phyloP scores from a whole-genome alignment of 441 rosid species.

The Adansonia madagascariensis region DNA sequence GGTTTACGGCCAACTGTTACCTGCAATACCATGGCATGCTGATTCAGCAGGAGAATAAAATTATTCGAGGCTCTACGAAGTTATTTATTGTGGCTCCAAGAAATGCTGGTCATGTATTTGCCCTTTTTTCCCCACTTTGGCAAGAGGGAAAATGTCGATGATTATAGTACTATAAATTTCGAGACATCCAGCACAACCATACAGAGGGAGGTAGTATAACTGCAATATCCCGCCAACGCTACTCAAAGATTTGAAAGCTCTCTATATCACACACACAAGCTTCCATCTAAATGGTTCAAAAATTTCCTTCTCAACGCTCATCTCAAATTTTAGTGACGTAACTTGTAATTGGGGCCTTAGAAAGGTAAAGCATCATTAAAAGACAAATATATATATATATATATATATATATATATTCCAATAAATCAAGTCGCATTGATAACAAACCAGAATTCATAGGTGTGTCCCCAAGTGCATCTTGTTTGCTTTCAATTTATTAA shows the following conservation, averaged over 20 bases:
- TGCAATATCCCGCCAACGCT: background rate
- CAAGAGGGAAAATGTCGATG: background rate
- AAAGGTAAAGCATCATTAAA: background rate
- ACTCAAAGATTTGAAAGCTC: background rate
- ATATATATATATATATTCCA: background rate
- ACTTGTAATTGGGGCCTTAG: background rate
- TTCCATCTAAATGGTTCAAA: background rate
- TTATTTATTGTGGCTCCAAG: background rate
- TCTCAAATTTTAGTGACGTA: background rate
- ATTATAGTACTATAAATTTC: background rate
- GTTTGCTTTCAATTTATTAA: no score
- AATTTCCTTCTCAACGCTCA: background rate
- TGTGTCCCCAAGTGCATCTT: no score
- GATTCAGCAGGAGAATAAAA: slow-evolving; percentile 20
- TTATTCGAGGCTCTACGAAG: background rate
- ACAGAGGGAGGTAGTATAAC: background rate
- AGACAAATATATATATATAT: no score
- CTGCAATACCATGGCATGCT: slow-evolving; percentile 41
- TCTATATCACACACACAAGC: background rate
- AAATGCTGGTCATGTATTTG: background rate
- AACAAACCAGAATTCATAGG: background rate
- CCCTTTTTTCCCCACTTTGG: background rate
- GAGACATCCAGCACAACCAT: no score
- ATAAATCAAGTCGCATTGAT: slow-evolving; percentile 1
- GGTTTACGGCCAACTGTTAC: slow-evolving; percentile 83